Evolutionary conservation across 2,329 filamentous ascomycete genomes (phyloP).

Genomic region (Pseudocercospora eumusae): DNA sequence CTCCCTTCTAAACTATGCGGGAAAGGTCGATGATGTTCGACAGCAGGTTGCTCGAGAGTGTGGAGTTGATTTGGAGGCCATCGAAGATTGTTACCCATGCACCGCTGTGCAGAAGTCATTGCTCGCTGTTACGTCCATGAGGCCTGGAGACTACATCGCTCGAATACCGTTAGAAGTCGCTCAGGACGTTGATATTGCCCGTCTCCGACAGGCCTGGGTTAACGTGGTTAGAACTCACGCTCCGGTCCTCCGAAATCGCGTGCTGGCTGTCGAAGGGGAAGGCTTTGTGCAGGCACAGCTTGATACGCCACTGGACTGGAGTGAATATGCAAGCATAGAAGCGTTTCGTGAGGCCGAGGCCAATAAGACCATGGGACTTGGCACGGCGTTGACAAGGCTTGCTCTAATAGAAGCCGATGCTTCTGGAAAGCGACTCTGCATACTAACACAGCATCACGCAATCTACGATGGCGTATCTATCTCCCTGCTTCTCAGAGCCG

Average conservation of each 20-base stretch:
- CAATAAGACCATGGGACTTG: constrained; percentile 4
- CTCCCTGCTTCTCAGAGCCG: constrained; percentile 14
- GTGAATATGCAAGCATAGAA: constrained; percentile 4
- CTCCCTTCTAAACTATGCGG: constrained; percentile 4
- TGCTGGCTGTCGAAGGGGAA: neutral
- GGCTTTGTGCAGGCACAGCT: neutral
- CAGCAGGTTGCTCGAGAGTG: constrained; percentile 6
- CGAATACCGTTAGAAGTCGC: constrained; percentile 35
- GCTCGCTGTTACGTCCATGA: constrained; percentile 56
- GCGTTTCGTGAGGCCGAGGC: neutral
- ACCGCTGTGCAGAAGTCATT: constrained; percentile 36
- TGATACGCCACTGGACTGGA: constrained; percentile 7
- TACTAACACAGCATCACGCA: constrained; percentile 25
- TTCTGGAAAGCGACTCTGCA: neutral
- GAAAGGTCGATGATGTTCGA: neutral
- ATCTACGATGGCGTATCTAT: constrained; percentile 27
- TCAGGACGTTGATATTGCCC: constrained; percentile 37
- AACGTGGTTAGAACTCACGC: neutral
- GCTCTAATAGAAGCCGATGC: neutral
- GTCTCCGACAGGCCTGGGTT: constrained; percentile 39
- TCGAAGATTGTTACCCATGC: constrained; percentile 56
- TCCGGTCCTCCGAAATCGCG: neutral
- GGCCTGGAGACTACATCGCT: constrained; percentile 56
- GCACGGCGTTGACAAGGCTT: constrained; percentile 12
- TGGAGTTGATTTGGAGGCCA: constrained; percentile 13